Evolutionary conservation across 176 grass and related monocot species (phyloP).

Genomic region (Oryza australiensis): DNA sequence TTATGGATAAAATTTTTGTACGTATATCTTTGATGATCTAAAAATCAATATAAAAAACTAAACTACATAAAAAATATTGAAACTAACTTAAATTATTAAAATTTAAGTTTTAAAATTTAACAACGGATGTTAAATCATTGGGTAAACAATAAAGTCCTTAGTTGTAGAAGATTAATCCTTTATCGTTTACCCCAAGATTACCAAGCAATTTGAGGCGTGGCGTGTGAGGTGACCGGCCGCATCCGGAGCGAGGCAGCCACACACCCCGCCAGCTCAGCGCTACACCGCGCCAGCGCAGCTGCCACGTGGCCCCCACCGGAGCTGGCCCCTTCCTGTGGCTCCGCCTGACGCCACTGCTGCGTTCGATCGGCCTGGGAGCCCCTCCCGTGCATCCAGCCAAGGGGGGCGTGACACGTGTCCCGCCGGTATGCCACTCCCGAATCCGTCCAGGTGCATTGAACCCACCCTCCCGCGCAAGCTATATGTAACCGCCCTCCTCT

Average conservation of each 20-base stretch:
- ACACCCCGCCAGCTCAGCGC: neutral
- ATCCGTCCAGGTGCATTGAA: constrained; percentile 74
- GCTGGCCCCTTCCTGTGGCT: neutral
- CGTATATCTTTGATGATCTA: no score
- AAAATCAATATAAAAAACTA: no score
- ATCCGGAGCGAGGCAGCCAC: constrained; percentile 21
- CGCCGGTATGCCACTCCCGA: neutral
- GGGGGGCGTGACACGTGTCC: constrained; percentile 6
- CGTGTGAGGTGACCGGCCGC: neutral
- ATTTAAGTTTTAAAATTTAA: no score
- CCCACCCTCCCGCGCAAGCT: constrained; percentile 20
- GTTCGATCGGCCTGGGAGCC: constrained; percentile 43
- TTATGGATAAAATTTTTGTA: no score
- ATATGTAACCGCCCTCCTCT: constrained; percentile 40
- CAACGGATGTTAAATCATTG: no score
- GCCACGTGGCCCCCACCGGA: constrained; percentile 26
- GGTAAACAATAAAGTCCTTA: no score
- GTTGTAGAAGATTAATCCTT: neutral
- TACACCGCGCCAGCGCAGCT: neutral
- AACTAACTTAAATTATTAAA: no score
- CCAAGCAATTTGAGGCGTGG: neutral
- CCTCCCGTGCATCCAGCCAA: neutral
- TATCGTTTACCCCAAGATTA: neutral
- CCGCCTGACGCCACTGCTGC: constrained; percentile 64
- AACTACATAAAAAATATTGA: no score